Base-by-base conservation (phyloP, 2,329 filamentous ascomycete genomes). In the Diplodia corticola region DNA sequence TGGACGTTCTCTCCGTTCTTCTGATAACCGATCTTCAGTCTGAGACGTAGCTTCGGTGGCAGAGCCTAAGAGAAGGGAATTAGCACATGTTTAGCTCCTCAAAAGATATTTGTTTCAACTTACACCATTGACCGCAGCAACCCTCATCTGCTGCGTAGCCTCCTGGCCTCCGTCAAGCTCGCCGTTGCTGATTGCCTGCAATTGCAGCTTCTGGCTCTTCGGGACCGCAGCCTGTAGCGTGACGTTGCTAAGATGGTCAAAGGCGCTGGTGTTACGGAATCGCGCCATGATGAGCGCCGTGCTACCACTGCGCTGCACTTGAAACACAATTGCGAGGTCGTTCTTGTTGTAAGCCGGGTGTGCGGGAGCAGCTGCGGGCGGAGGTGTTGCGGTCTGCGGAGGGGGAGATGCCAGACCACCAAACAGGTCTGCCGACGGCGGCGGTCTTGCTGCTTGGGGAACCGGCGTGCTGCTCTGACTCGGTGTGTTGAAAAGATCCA, bases 221-320 rank as follows among this genome's bases (percentile, higher is more conserved):
- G 95, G 95, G 64, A 99, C 95, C 0, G 95, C 95, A 50, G 94
- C 95, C 78, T 99, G 95, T 70, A 99, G 78, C 28, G 91, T 92
- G 33, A 98, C 91, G 53, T 86, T 87, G 17, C 88, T 88, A 57
- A 98, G 83, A 15, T 82, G 80, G 15, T 84, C 84, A 33, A 89
- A 87, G 67, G 84, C 83, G 15, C 89, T 90, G 0, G 81, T 86
- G 77, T 98, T 98, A 46, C 86, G 87, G 83, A 99, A 99, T 9
- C 89, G 88, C 17, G 93, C 93, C 59, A 89, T 83, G 6, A 96
- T 89, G 75, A 97, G 93, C 22, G 96, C 89, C 9, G 87, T 87
- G 53, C 92, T 91, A 3, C 90, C 85, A 70, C 90, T 95, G 51
- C 95, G 87, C 77, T 97, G 93, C 55, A 97, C 84, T 72, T 92